Base-by-base conservation (phyloP, 176 grass and related monocot species). In the Musa troglodytarum region DNA sequence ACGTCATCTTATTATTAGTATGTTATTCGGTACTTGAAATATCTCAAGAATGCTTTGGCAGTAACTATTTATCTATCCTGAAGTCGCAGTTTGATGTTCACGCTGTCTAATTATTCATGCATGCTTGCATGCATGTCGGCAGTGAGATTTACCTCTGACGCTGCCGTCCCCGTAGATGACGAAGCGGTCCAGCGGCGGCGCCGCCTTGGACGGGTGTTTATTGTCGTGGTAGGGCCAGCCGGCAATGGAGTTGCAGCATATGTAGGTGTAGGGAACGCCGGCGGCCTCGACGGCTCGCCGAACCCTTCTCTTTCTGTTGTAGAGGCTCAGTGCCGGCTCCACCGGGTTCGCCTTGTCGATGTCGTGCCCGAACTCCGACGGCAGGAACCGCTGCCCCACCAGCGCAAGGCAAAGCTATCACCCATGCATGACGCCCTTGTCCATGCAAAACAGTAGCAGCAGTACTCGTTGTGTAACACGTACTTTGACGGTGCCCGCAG, bases 191-290 rank as follows among this genome's bases (percentile, higher is more conserved):
- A 90, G 82, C 10, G 91, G 87, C 28, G 91, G 91, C 1, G 80
- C 56, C 53, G 87, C 72, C 71, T 90, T 85, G 0, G 91, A 94
- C 1, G 91, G 85, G 81, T 94, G 87, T 10, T 8, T 88, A 76
- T 85, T 88, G 78, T 94, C 80, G 70, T 88, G 85, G 82, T 94
- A 94, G 0, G 87, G 91, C 91, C 91, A 90, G 12, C 85, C 82
- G 23, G 91, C 91, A 25, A 90, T 94, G 34, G 91, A 94, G 81
- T 94, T 94, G 80, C 87, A 94, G 83, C 85, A 90, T 68, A 94
- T 84, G 82, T 78, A 90, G 62, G 85, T 94, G 85, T 94, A 90
- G 2, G 85, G 83, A 21, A 88, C 81, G 9, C 80, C 85, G 7
- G 87, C 63, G 34, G 77, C 87, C 80, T 93, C 87, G 49, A 77